Percentiles rank a stretch among this genome's conserved stretches.
These are phyloP conservation scores for Medicago lupulina DNA, from an alignment of 306 rosid genomes.

Conservation along the genomic window DNA sequence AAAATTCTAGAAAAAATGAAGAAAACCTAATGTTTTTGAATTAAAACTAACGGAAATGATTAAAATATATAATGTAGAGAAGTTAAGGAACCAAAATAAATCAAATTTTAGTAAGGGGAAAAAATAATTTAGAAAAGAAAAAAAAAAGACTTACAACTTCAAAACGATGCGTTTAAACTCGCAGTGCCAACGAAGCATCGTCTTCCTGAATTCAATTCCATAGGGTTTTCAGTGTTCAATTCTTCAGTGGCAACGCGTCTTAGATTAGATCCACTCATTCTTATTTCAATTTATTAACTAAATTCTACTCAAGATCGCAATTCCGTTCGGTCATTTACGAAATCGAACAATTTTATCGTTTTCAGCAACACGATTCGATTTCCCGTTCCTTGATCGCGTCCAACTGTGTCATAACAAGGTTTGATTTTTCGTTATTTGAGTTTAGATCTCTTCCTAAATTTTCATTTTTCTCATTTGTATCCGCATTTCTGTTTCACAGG, in stretches of 20 bases:
- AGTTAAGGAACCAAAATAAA: no score
- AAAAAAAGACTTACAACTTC: no score
- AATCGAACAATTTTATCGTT: constrained; percentile 2
- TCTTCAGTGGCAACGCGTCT: not conserved
- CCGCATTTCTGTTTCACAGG: not conserved
- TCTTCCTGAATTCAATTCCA: not conserved
- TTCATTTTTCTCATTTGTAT: not conserved
- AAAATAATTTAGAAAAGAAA: no score
- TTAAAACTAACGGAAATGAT: no score
- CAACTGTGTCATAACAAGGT: constrained; percentile 5
- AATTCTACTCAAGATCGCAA: constrained; percentile 10
- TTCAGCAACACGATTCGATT: not conserved
- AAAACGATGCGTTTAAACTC: constrained; percentile 30
- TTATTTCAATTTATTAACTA: not conserved
- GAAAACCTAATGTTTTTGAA: no score
- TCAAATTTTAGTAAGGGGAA: no score
- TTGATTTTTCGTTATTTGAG: constrained; percentile 5
- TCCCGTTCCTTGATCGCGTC: constrained; percentile 11
- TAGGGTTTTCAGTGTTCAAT: constrained; percentile 29
- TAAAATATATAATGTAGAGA: no score
- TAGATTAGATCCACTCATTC: constrained; percentile 25
- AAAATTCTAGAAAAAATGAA: no score
- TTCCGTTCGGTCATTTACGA: not conserved
- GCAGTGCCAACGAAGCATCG: no score
- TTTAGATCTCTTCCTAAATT: constrained; percentile 14